phyloP scores from a whole-genome alignment of 2,329 filamentous ascomycete species.

The Fusarium neocosmosporiellum region DNA sequence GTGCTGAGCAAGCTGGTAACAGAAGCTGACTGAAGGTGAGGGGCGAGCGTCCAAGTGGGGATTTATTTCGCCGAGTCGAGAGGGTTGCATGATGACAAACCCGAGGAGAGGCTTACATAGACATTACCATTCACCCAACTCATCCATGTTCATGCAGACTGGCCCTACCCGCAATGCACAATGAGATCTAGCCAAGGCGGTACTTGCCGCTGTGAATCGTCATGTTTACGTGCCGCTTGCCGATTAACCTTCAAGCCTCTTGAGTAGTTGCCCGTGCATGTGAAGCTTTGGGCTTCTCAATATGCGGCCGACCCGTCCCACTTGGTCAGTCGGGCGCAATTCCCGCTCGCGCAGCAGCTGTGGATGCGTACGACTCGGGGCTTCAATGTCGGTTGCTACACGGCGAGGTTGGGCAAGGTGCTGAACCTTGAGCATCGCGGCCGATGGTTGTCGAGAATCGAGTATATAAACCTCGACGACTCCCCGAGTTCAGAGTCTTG shows the following conservation, averaged over 20 bases:
- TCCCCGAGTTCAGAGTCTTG: neutral
- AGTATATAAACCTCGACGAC: conserved; percentile 18
- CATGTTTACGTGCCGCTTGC: neutral
- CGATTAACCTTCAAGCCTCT: neutral
- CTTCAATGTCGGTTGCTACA: neutral
- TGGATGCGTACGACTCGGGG: neutral
- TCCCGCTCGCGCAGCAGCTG: conserved; percentile 1
- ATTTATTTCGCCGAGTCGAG: conserved; percentile 3
- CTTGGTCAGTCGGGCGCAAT: conserved; percentile 5
- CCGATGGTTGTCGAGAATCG: neutral
- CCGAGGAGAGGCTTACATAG: conserved; percentile 10
- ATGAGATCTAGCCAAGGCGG: neutral
- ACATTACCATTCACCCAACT: neutral
- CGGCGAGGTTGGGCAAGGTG: neutral
- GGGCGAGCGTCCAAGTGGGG: conserved; percentile 6
- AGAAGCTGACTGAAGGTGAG: conserved; percentile 24
- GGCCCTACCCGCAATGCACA: neutral
- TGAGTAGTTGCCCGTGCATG: neutral
- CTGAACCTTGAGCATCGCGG: neutral
- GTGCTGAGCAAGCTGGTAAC: conserved; percentile 32
- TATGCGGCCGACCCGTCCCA: conserved; percentile 3
- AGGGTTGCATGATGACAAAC: conserved; percentile 29
- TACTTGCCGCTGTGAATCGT: neutral
- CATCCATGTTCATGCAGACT: neutral
- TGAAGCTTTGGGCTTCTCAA: neutral